Percentiles rank a stretch among this genome's conserved stretches.
Conservation (phyloP, 164 flowering plant genomes). For the Akebia trifoliata region DNA sequence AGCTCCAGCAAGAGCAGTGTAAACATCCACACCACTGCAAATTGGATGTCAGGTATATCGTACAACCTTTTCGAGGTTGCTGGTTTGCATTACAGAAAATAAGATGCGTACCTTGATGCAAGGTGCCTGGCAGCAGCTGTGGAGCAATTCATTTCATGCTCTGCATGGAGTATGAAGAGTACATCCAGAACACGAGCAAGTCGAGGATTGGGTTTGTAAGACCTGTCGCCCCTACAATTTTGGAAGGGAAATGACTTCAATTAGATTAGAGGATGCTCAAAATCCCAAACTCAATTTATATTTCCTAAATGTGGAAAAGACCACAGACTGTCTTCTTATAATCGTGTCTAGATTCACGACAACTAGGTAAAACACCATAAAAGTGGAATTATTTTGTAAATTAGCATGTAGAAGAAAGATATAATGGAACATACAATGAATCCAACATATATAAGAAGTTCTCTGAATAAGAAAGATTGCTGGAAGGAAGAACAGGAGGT, state of each 20-base stretch:
- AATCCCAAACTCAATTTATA: no score
- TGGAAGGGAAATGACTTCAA: not conserved
- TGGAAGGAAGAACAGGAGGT: conserved; percentile 95
- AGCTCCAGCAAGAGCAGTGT: conserved; percentile 98
- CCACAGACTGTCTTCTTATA: no score
- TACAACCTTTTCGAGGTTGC: conserved; percentile 1
- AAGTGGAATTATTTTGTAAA: not conserved
- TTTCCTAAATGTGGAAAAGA: no score
- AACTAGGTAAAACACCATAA: not conserved
- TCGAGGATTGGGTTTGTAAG: conserved; percentile 91
- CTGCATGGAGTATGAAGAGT: conserved; percentile 95
- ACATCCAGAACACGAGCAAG: conserved; percentile 87
- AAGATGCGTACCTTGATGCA: conserved; percentile 70
- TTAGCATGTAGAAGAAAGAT: not conserved
- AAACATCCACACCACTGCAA: conserved; percentile 96
- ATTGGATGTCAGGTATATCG: not conserved
- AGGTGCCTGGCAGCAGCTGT: conserved; percentile 99
- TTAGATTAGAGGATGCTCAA: no score
- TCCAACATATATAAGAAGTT: conserved; percentile 98
- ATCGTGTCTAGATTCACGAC: no score
- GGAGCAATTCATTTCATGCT: conserved; percentile 99
- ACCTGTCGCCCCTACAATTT: conserved; percentile 69
- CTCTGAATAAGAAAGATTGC: conserved; percentile 88
- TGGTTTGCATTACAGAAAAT: not conserved
- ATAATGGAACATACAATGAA: conserved; percentile 65